These are phyloP conservation scores for Diplosphaera chodatii DNA, from an alignment of 139 green algal species.

Conservation along the genomic window DNA sequence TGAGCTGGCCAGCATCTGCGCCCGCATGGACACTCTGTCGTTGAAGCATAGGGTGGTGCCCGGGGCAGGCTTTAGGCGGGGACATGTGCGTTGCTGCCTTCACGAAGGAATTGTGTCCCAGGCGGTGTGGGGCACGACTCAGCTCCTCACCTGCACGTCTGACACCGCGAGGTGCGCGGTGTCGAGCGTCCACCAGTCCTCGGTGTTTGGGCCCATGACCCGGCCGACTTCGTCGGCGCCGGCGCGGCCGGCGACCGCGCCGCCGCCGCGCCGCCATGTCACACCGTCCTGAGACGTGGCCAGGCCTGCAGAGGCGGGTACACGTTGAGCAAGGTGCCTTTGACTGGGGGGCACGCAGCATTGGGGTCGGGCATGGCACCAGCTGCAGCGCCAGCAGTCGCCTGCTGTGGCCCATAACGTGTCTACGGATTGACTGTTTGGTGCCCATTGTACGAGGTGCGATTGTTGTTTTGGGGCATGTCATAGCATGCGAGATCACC, in stretches of 20 bases:
- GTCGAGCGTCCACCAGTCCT: constrained; percentile 91
- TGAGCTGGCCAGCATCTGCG: constrained; percentile 50
- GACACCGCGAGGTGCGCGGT: constrained; percentile 69
- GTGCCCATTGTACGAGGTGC: too few species aligned
- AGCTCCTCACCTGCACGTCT: constrained; percentile 75
- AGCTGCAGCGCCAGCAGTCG: too few species aligned
- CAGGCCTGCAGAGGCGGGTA: constrained; percentile 29
- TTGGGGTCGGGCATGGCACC: too few species aligned
- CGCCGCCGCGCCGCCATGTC: constrained; percentile 48
- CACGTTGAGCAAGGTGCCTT: background rate
- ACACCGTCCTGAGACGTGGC: constrained; percentile 66
- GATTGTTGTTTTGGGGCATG: too few species aligned
- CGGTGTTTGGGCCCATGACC: constrained; percentile 56
- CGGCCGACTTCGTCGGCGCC: constrained; percentile 58
- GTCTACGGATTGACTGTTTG: too few species aligned
- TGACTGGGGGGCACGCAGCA: background rate
- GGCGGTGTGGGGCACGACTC: too few species aligned
- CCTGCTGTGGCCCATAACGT: too few species aligned
- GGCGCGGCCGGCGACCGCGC: constrained; percentile 35
- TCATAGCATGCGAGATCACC: constrained; percentile 33
- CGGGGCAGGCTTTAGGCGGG: too few species aligned
- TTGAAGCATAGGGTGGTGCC: too few species aligned
- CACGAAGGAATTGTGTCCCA: too few species aligned
- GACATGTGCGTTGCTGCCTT: too few species aligned
- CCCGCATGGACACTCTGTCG: too few species aligned